Conservation (phyloP, 2,329 filamentous ascomycete species). For the Cladosporium sp. region DNA sequence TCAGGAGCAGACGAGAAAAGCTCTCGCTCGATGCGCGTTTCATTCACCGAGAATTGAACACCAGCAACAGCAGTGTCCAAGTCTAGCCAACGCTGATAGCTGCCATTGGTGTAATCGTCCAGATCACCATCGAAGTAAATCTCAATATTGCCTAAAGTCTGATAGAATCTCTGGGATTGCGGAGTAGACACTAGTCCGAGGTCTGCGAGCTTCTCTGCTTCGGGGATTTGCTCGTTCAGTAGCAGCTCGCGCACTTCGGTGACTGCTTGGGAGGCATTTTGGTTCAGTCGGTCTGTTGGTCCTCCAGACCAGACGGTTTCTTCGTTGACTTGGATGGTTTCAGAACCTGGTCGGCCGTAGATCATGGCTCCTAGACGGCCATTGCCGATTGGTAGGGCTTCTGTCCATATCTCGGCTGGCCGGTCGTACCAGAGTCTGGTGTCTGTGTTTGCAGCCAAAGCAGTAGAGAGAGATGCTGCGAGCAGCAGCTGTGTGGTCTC, state of each 20-base stretch:
- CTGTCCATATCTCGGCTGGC: constrained; percentile 6
- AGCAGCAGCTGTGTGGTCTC: neutral
- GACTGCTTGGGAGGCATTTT: constrained; percentile 3
- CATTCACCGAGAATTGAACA: constrained; percentile 6
- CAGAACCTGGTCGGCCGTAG: constrained; percentile 1
- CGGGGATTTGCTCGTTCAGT: neutral
- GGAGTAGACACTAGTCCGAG: constrained; percentile 5
- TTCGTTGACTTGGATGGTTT: constrained; percentile 9
- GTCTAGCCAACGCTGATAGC: constrained; percentile 9
- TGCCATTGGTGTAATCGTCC: constrained; percentile 3
- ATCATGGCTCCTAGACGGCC: constrained; percentile 6
- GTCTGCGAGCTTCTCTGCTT: constrained; percentile 8
- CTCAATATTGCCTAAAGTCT: constrained; percentile 7
- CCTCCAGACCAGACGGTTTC: constrained; percentile 10
- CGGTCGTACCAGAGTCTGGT: constrained; percentile 7
- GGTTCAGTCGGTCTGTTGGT: constrained; percentile 5
- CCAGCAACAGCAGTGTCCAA: constrained; percentile 8
- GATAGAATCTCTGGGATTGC: constrained; percentile 3
- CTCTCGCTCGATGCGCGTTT: constrained; percentile 1
- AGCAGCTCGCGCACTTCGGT: constrained; percentile 4
- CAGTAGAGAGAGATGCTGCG: neutral
- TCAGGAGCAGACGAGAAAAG: constrained; percentile 8
- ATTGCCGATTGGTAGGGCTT: constrained; percentile 7
- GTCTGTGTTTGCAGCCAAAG: neutral
- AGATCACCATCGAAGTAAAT: constrained; percentile 8